Evolutionary conservation across 2,329 filamentous ascomycete genomes (phyloP), one percentile per base, ranked within the genome.

Genomic region (Cyclaneusma minus): DNA sequence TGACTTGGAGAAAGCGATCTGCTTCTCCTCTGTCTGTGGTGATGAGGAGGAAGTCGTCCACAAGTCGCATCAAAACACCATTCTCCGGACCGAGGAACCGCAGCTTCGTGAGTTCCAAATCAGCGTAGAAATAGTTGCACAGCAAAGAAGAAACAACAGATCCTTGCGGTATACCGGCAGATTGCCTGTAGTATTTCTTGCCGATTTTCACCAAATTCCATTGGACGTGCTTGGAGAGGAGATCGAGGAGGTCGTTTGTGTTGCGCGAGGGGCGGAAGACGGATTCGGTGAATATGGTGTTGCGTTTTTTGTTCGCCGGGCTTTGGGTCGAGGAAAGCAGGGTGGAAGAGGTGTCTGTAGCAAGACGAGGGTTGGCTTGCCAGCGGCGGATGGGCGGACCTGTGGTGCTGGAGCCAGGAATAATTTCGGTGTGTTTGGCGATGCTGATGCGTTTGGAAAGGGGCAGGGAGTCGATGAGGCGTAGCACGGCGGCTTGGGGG

Each of bases 61-160:
- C 81, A 7, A 94, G 62, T 10, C 89, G 67, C 27, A 95, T 51
- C 6, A 98, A 58, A 3, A 94, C 51, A 25, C 67, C 75, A 17
- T 75, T 56, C 4, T 52, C 45, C 0, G 52, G 43, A 10, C 58
- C 40, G 3, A 89, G 51, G 43, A 94, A 95, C 0, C 43, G 45
- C 3, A 95, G 57, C 9, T 75, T 56, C 14, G 71, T 60, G 5
- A 53, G 52, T 49, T 98, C 89, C 2, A 95, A 65, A 35, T 89
- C 73, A 5, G 81, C 85, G 45, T 98, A 98, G 50, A 95, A 94
- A 52, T 92, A 87, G 51, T 84, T 95, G 59, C 89, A 95, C 4
- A 98, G 60, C 21, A 84, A 60, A 22, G 77, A 80, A 0, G 85
- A 94, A 4, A 98, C 48, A 2, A 94, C 66, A 0, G 85, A 94